Percentiles rank a stretch among this genome's conserved stretches.
phyloP scores from a whole-genome alignment of 495 filamentous ascomycete species.

The Stereocaulon alpinum region DNA sequence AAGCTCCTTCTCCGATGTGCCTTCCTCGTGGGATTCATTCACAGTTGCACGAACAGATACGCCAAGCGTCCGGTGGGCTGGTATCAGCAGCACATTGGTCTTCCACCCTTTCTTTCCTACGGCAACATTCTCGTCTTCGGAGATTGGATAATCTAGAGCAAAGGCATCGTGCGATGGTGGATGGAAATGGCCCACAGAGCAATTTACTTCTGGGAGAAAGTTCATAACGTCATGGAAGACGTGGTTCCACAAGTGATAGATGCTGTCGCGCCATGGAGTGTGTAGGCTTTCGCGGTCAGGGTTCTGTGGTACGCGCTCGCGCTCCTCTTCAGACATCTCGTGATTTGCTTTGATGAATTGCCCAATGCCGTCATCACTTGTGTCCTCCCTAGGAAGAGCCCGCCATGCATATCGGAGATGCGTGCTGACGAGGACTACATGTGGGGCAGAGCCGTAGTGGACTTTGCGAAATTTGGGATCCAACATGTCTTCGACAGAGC shows the following conservation, averaged over 20 bases:
- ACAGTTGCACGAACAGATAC: background rate
- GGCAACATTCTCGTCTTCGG: background rate
- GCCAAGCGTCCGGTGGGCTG: background rate
- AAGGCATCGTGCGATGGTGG: background rate
- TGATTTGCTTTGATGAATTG: background rate
- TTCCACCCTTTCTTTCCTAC: background rate
- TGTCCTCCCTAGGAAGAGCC: background rate
- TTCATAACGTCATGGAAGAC: background rate
- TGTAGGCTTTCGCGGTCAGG: background rate
- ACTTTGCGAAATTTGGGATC: background rate
- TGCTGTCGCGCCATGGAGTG: background rate
- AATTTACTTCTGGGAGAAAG: background rate
- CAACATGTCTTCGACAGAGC: background rate
- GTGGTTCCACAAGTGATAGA: background rate
- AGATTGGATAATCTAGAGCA: background rate
- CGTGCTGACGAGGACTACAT: background rate
- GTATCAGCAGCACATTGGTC: constrained; percentile 1
- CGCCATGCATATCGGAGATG: background rate
- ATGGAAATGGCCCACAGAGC: background rate
- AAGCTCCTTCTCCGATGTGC: background rate
- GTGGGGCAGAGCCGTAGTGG: background rate
- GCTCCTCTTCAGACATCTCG: background rate
- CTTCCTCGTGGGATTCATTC: background rate
- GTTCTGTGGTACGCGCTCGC: background rate
- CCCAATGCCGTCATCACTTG: background rate